A percentile compares a stretch with the other conserved stretches of the same genome.
phyloP scores from a whole-genome alignment of 768 basidiomycete species.

The Mycena chlorophos region DNA sequence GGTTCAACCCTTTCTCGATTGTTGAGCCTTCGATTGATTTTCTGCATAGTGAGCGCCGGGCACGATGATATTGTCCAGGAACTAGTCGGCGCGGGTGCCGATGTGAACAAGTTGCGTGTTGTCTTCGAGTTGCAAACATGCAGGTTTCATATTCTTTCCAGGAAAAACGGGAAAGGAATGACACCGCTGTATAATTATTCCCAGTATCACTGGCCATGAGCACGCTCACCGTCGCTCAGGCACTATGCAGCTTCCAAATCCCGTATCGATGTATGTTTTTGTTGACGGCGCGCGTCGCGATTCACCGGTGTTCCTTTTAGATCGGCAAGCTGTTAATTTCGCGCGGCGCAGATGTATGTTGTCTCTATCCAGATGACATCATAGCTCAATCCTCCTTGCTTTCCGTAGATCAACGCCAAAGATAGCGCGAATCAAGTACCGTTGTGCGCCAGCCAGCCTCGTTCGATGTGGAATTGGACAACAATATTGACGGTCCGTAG shows the following conservation, averaged over 20 bases:
- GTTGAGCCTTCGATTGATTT: slow-evolving; percentile 15
- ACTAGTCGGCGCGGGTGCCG: slow-evolving; percentile 78
- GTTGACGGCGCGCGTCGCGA: slow-evolving; percentile 24
- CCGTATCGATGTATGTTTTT: slow-evolving; percentile 66
- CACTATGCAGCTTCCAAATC: slow-evolving; percentile 95
- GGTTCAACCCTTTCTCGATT: slow-evolving; percentile 39
- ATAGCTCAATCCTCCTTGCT: slow-evolving; percentile 25
- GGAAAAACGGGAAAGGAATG: slow-evolving; percentile 77
- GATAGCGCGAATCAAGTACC: slow-evolving; percentile 93
- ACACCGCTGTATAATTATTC: slow-evolving; percentile 83
- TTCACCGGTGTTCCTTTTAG: slow-evolving; percentile 48
- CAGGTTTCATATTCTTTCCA: slow-evolving; percentile 31
- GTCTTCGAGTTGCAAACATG: slow-evolving; percentile 22
- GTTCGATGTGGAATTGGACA: slow-evolving; percentile 25
- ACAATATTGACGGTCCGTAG: slow-evolving; percentile 45
- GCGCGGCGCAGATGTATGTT: slow-evolving; percentile 87
- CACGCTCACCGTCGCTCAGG: slow-evolving; percentile 41
- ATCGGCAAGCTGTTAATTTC: slow-evolving; percentile 84
- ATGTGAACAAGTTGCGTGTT: slow-evolving; percentile 57
- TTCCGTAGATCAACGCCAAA: slow-evolving; percentile 81
- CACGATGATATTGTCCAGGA: slow-evolving; percentile 73
- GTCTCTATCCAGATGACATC: slow-evolving; percentile 33
- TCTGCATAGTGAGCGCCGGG: slow-evolving; percentile 71
- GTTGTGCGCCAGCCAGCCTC: slow-evolving; percentile 56
- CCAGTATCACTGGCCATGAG: slow-evolving; percentile 7